These are phyloP conservation scores for Tephrocybe sp. DNA, from an alignment of 768 basidiomycete genomes.

Conservation along the genomic window DNA sequence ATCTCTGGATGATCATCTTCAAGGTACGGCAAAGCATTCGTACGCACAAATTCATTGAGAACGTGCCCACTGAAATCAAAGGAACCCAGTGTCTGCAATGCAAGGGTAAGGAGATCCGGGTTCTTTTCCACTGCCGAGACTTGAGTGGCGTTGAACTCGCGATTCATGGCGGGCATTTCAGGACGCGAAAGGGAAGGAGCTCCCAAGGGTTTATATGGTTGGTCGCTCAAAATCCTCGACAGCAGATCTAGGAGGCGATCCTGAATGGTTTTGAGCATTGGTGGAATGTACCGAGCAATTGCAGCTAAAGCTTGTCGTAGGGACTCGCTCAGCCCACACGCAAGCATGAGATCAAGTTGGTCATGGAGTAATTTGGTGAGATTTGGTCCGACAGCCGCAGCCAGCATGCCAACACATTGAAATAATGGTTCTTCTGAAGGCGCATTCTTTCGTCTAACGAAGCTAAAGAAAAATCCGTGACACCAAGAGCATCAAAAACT, in stretches of 20 bases:
- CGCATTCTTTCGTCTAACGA: constrained; percentile 75
- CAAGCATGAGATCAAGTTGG: constrained; percentile 95
- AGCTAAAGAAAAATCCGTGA: neutral
- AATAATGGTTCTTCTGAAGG: constrained; percentile 95
- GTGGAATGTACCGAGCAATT: constrained; percentile 85
- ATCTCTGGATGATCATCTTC: constrained; percentile 91
- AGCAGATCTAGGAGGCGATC: constrained; percentile 89
- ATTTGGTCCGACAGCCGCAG: constrained; percentile 92
- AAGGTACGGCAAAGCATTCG: constrained; percentile 86
- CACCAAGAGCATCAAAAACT: neutral
- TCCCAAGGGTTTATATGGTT: constrained; percentile 84
- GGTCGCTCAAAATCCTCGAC: constrained; percentile 76
- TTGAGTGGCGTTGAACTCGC: constrained; percentile 53
- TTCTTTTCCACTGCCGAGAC: constrained; percentile 57
- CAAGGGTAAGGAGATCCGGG: constrained; percentile 73
- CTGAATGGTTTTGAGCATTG: constrained; percentile 89
- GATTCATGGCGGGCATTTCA: constrained; percentile 45
- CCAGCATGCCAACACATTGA: constrained; percentile 96
- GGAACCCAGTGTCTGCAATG: constrained; percentile 79
- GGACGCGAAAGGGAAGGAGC: constrained; percentile 65
- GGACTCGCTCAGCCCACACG: constrained; percentile 88
- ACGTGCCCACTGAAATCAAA: constrained; percentile 97
- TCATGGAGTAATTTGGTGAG: constrained; percentile 95
- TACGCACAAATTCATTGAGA: constrained; percentile 93
- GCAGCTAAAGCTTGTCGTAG: constrained; percentile 80